Evolutionary conservation across 2,329 filamentous ascomycete species (phyloP).

Genomic region (Juglanconis juglandina): DNA sequence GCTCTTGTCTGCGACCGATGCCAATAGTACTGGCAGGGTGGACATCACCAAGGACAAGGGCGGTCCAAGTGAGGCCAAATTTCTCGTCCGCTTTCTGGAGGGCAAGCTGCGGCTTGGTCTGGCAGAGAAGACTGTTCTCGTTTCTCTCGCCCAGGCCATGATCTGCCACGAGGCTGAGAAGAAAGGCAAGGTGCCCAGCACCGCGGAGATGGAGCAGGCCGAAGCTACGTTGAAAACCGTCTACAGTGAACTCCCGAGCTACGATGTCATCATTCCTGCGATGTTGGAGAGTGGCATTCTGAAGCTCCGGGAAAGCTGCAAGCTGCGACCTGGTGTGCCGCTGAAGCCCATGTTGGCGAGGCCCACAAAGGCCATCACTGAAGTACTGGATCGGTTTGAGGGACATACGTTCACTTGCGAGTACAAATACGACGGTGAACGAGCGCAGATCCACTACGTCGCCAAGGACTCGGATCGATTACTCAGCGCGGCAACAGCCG

Average conservation of each 20-base stretch:
- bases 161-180: slow-evolving; percentile 76
- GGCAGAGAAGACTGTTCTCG: slow-evolving; percentile 87
- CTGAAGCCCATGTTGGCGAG: slow-evolving; percentile 99
- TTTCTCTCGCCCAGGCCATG: slow-evolving; percentile 84
- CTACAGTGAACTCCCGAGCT: slow-evolving; percentile 91
- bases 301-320: slow-evolving; percentile 79
- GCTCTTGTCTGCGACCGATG: slow-evolving; percentile 84
- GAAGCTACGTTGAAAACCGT: slow-evolving; percentile 86
- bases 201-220: slow-evolving; percentile 75
- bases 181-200: slow-evolving; percentile 66
- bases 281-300: slow-evolving; percentile 84
- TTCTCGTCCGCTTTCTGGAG: slow-evolving; percentile 85
- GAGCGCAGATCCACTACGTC: slow-evolving; percentile 98
- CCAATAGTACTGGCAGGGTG: slow-evolving; percentile 68
- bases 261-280: slow-evolving; percentile 89
- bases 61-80: slow-evolving; percentile 92
- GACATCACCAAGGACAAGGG: slow-evolving; percentile 92
- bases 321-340: slow-evolving; percentile 87
- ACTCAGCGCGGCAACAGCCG: slow-evolving; percentile 58
- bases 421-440: slow-evolving; percentile 97
- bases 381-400: slow-evolving; percentile 95
- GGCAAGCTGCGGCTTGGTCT: slow-evolving; percentile 89
- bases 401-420: slow-evolving; percentile 95
- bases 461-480: slow-evolving; percentile 72
- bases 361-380: slow-evolving; percentile 95